These are phyloP conservation scores for Marasmius tenuissimus DNA, from an alignment of 1,284 basidiomycete species.

Conservation along the genomic window DNA sequence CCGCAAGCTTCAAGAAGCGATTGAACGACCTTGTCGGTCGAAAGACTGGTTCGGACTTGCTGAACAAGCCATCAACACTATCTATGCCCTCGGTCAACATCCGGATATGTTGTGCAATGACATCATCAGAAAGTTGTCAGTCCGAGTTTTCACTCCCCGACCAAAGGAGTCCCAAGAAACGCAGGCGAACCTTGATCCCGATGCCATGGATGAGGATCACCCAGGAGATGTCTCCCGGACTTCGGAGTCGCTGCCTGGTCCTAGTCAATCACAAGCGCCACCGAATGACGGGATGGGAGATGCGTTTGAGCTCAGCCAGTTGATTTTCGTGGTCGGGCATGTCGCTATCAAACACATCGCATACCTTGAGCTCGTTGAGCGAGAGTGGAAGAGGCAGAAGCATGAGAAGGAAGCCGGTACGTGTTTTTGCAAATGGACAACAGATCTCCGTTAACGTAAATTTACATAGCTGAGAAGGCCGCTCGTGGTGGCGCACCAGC, in stretches of 20 bases:
- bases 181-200: conserved; percentile 34
- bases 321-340: conserved; percentile 94
- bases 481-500: conserved; percentile 34
- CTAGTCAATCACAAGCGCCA: conserved; percentile 20
- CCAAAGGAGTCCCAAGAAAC: conserved; percentile 19
- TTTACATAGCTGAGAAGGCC: conserved; percentile 52
- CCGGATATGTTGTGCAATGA: conserved; percentile 85
- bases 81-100: conserved; percentile 92
- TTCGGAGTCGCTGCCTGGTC: conserved; percentile 5
- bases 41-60: conserved; percentile 96
- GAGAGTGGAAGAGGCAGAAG: conserved; percentile 96
- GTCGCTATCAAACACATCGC: conserved; percentile 98
- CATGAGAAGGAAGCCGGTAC: conserved; percentile 81
- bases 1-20: conserved; percentile 74
- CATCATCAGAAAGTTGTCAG: conserved; percentile 82
- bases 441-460: conserved; percentile 6
- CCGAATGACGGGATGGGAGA: conserved; percentile 64
- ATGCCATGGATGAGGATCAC: conserved; percentile 55
- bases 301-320: conserved; percentile 86
- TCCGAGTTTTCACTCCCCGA: conserved; percentile 61
- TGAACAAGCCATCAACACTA: conserved; percentile 95
- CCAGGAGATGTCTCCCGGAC: conserved; percentile 21
- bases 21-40: conserved; percentile 78
- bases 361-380: conserved; percentile 94
- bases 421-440: conserved; percentile 19